phyloP scores from a whole-genome alignment of 2,329 filamentous ascomycete genomes.

The Trichoderma guizhouense region DNA sequence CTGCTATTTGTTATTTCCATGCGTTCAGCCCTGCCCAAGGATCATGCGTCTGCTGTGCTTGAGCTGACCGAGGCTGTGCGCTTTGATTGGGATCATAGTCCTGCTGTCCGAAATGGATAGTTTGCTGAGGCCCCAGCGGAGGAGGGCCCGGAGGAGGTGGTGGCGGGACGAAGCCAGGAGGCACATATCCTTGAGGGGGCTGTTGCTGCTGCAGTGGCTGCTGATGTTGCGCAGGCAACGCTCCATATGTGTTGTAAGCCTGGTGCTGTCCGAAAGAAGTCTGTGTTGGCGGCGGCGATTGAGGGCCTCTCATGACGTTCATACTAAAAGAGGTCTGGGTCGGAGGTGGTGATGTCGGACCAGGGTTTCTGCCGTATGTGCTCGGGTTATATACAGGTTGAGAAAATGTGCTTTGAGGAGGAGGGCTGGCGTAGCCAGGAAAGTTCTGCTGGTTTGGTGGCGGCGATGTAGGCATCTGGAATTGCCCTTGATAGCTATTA shows the following conservation, averaged over 20 bases:
- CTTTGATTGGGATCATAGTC: slow-evolving; percentile 34
- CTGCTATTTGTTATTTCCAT: slow-evolving; percentile 42
- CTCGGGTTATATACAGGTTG: slow-evolving; percentile 57
- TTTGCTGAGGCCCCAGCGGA: slow-evolving; percentile 60
- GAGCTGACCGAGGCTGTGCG: slow-evolving; percentile 31
- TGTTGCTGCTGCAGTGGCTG: not conserved
- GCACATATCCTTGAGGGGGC: slow-evolving; percentile 44
- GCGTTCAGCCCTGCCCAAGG: slow-evolving; percentile 52
- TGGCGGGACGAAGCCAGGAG: slow-evolving; percentile 59
- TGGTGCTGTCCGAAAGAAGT: slow-evolving; percentile 39
- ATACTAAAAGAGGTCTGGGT: slow-evolving; percentile 53
- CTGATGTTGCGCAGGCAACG: slow-evolving; percentile 38
- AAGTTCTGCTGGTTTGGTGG: slow-evolving; percentile 49
- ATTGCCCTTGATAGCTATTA: slow-evolving; percentile 54
- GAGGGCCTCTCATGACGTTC: slow-evolving; percentile 38
- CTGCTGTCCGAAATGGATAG: slow-evolving; percentile 50
- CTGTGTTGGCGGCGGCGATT: slow-evolving; percentile 60
- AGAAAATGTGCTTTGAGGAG: slow-evolving; percentile 43
- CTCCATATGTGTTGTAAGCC: slow-evolving; percentile 33
- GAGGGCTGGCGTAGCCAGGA: slow-evolving; percentile 40
- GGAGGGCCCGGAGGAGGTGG: slow-evolving; percentile 62
- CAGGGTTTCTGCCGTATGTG: slow-evolving; percentile 55
- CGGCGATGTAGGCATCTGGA: slow-evolving; percentile 56
- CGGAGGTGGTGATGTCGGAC: slow-evolving; percentile 60
- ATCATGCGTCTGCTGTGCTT: slow-evolving; percentile 42